These are phyloP conservation scores for Tricholoma flavovirens DNA, from an alignment of 768 basidiomycete species.

Conservation along the genomic window DNA sequence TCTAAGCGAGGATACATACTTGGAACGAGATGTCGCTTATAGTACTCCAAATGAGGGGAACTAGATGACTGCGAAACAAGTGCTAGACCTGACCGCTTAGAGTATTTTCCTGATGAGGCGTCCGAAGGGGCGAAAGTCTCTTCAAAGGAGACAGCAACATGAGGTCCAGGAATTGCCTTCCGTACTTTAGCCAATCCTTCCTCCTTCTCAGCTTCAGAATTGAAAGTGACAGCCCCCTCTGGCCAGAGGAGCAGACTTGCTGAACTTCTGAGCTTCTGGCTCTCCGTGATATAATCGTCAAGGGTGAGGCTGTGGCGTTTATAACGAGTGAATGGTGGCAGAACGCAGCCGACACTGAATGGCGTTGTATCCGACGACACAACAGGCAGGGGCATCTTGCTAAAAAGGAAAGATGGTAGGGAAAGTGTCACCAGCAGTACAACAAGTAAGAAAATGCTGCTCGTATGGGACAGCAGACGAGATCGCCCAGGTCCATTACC, in stretches of 20 bases:
- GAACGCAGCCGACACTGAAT: conserved; percentile 58
- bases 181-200: conserved; percentile 43
- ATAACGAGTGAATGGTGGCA: conserved; percentile 45
- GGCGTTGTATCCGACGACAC: conserved; percentile 43
- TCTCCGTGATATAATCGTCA: conserved; percentile 59
- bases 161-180: conserved; percentile 28
- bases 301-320: conserved; percentile 40
- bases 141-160: conserved; percentile 69
- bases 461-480: conserved; percentile 10
- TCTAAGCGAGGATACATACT: conserved; percentile 39
- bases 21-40: conserved; percentile 74
- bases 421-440: conserved; percentile 39
- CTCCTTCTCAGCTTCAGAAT: conserved; percentile 41
- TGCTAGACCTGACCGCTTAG: conserved; percentile 58
- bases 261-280: conserved; percentile 30
- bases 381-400: conserved; percentile 34
- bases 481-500: conserved; percentile 11
- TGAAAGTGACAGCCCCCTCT: conserved; percentile 70
- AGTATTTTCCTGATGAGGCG: conserved; percentile 31
- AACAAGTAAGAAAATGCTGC: conserved; percentile 31
- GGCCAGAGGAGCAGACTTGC: conserved; percentile 74
- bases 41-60: conserved; percentile 47
- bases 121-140: conserved; percentile 43
- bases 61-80: conserved; percentile 40
- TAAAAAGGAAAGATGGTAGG: conserved; percentile 49